Conservation (phyloP, 129 eudicot genomes). For the Tagetes patula region DNA sequence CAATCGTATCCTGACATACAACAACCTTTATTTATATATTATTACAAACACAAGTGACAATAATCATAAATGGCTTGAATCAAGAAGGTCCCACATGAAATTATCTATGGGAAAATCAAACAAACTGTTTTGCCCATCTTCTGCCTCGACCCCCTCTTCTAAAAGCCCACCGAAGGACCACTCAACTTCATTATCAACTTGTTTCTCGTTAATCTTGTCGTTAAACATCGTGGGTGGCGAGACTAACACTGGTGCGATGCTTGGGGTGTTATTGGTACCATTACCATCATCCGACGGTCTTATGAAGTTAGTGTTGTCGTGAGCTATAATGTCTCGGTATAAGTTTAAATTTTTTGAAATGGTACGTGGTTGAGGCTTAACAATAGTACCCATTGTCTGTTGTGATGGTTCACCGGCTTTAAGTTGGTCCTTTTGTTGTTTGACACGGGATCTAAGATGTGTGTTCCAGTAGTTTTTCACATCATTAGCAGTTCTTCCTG, state of each 20-base stretch:
- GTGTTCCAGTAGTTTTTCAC: constrained; percentile 70
- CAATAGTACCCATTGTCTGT: not conserved
- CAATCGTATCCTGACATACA: not conserved
- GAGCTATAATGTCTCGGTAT: not conserved
- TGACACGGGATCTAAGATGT: constrained; percentile 23
- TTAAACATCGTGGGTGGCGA: not conserved
- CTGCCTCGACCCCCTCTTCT: not conserved
- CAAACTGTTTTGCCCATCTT: constrained; percentile 11
- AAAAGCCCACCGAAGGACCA: constrained; percentile 23
- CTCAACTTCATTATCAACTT: constrained; percentile 8
- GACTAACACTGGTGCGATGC: not conserved
- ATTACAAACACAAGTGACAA: not conserved
- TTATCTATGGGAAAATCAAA: constrained; percentile 17
- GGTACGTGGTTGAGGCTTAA: constrained; percentile 45
- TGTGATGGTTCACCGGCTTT: constrained; percentile 15
- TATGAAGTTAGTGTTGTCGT: not conserved
- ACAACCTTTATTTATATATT: not conserved
- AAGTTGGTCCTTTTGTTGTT: constrained; percentile 15
- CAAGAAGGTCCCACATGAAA: constrained; percentile 29
- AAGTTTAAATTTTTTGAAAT: constrained; percentile 25
- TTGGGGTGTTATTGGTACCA: not conserved
- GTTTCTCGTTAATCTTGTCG: not conserved
- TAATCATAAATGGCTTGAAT: constrained; percentile 1
- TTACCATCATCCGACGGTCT: not conserved
- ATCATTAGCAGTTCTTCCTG: constrained; percentile 70